These are phyloP conservation scores for Samsoniella hepiali DNA, from an alignment of 2,329 filamentous ascomycete genomes.

Conservation along the genomic window DNA sequence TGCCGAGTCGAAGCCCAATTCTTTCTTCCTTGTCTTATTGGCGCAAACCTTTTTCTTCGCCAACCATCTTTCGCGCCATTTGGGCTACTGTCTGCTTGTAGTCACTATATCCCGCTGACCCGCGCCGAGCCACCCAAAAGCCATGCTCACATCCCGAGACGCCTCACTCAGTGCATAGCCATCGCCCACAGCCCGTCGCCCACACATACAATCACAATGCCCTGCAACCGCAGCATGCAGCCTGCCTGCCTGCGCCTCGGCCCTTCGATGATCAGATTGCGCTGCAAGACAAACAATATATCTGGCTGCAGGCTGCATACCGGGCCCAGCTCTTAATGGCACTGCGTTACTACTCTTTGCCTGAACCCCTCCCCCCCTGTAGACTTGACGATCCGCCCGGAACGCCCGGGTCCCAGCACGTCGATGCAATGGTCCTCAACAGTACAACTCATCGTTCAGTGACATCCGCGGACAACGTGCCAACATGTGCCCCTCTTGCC, in stretches of 20 bases:
- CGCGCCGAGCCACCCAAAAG: not conserved
- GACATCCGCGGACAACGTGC: not conserved
- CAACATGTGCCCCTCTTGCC: not conserved
- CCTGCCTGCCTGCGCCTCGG: not conserved
- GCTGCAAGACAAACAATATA: not conserved
- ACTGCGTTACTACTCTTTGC: too few relatives aligned
- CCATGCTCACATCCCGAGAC: not conserved
- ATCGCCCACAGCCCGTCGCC: not conserved
- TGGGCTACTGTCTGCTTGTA: not conserved
- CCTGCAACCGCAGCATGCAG: not conserved
- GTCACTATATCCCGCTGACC: not conserved
- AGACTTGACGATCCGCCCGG: slow-evolving; percentile 1
- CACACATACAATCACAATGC: not conserved
- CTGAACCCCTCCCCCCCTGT: not conserved
- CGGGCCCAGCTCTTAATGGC: not conserved
- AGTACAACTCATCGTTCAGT: not conserved
- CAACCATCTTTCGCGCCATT: not conserved
- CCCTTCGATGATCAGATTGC: not conserved
- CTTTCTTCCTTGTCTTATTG: too few relatives aligned
- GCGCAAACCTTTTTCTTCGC: not conserved
- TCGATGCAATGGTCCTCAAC: too few relatives aligned
- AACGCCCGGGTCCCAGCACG: not conserved
- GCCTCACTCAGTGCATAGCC: not conserved
- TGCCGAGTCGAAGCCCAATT: not conserved
- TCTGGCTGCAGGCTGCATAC: not conserved